Conservation (phyloP, 2,329 filamentous ascomycete genomes). For the Dryadomyces sulphureus region DNA sequence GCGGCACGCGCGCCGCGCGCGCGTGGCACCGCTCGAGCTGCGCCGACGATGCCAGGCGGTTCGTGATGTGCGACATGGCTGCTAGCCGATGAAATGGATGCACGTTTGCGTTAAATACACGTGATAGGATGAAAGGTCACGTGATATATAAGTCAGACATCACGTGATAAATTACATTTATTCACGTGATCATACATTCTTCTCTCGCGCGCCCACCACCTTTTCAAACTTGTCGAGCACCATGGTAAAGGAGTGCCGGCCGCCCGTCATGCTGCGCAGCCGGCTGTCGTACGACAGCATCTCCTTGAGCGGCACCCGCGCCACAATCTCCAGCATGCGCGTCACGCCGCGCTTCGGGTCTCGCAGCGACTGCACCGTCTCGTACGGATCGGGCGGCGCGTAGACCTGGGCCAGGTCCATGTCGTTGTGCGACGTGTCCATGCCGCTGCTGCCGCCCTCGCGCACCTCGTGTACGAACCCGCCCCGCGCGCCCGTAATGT, state of each 20-base stretch:
- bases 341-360: slow-evolving; percentile 30
- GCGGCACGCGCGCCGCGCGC: slow-evolving; percentile 35
- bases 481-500: slow-evolving; percentile 60
- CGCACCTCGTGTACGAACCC: slow-evolving; percentile 63
- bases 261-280: slow-evolving; percentile 74
- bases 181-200: slow-evolving; percentile 16
- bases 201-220: slow-evolving; percentile 40
- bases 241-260: slow-evolving; percentile 50
- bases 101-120: background rate
- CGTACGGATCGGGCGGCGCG: slow-evolving; percentile 72
- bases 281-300: slow-evolving; percentile 93
- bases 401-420: slow-evolving; percentile 70
- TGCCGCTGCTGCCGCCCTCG: slow-evolving; percentile 15
- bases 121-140: background rate
- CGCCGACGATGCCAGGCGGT: slow-evolving; percentile 56
- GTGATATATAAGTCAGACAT: background rate
- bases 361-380: slow-evolving; percentile 40
- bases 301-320: slow-evolving; percentile 83
- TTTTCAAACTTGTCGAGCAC: slow-evolving; percentile 41
- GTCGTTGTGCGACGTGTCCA: slow-evolving; percentile 8
- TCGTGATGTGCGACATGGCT: slow-evolving; percentile 47
- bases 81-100: background rate
- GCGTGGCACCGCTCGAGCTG: slow-evolving; percentile 47
- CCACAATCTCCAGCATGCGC: slow-evolving; percentile 53
- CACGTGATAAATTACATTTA: background rate